phyloP scores from a whole-genome alignment of 805 yeast genomes.

The Barnettozyma wickerhamii region DNA sequence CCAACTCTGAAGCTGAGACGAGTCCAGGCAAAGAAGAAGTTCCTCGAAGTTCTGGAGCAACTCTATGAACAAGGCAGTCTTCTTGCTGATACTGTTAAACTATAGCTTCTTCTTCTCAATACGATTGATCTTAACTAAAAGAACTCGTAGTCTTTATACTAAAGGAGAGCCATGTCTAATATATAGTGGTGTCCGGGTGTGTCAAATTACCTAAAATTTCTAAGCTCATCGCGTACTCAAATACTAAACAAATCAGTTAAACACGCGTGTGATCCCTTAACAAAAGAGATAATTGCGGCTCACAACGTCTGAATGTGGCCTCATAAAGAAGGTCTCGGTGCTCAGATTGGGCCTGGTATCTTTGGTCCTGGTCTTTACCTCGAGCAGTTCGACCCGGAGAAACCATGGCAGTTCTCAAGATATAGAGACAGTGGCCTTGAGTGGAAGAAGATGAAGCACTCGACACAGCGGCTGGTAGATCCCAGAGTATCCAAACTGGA shows the following conservation, averaged over 20 bases:
- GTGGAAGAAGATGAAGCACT: constrained; percentile 14
- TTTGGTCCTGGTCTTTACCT: constrained; percentile 30
- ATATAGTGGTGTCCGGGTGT: constrained; percentile 1
- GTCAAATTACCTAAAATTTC: too few relatives aligned
- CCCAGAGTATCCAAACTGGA: constrained; percentile 4
- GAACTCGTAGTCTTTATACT: too few relatives aligned
- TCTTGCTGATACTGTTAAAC: constrained; percentile 2
- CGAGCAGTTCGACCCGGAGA: constrained; percentile 13
- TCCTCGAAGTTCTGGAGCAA: constrained; percentile 33
- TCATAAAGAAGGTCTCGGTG: constrained; percentile 37
- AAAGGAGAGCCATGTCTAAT: too few relatives aligned
- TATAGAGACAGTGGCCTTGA: constrained; percentile 19
- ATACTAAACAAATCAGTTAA: background rate
- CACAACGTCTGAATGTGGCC: constrained; percentile 41
- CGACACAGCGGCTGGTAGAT: constrained; percentile 7
- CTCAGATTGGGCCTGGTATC: constrained; percentile 39
- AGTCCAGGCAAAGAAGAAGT: constrained; percentile 39
- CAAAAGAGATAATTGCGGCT: too few relatives aligned
- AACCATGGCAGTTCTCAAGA: constrained; percentile 27
- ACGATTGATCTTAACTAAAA: too few relatives aligned
- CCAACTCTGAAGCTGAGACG: constrained; percentile 63
- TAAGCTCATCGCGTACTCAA: background rate
- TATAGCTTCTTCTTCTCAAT: background rate
- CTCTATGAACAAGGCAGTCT: constrained; percentile 48
- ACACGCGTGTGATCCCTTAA: constrained; percentile 36